Percentiles rank a stretch among this genome's conserved stretches.
These are phyloP conservation scores for Populus tremula DNA, from an alignment of 345 rosid genomes.

Conservation along the genomic window DNA sequence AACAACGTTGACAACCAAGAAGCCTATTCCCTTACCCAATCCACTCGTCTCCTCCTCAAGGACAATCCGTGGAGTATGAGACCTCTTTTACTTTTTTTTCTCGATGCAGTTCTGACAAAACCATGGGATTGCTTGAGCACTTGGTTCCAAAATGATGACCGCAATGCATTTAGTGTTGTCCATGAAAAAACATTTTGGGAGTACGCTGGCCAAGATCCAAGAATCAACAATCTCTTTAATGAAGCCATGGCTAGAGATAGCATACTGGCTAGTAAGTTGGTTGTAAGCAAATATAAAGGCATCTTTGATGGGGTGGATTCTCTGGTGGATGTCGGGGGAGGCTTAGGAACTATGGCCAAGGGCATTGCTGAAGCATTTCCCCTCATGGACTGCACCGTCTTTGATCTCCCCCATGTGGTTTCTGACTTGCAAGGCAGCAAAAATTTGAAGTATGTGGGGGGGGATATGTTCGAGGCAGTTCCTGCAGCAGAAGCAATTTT, in stretches of 20 bases:
- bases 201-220: not conserved
- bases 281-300: not conserved
- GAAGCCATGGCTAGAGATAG: constrained; percentile 23
- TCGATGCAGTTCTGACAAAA: constrained; percentile 1
- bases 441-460: constrained; percentile 32
- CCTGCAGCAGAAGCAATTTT: constrained; percentile 29
- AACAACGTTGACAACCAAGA: too few species aligned
- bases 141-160: constrained; percentile 9
- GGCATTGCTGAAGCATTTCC: constrained; percentile 14
- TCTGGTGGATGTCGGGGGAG: constrained; percentile 23
- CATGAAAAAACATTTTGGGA: not conserved
- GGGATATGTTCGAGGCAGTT: constrained; percentile 35
- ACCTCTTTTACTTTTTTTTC: not conserved
- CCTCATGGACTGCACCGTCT: constrained; percentile 11
- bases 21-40: constrained; percentile 22
- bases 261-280: not conserved
- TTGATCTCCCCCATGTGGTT: constrained; percentile 22
- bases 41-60: constrained; percentile 25
- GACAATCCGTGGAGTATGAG: constrained; percentile 1
- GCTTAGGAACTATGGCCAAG: constrained; percentile 17
- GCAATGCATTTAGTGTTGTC: constrained; percentile 2
- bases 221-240: not conserved
- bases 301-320: constrained; percentile 19
- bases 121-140: not conserved
- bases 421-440: not conserved